Evolutionary conservation across 208 protist species (phyloP), one percentile per base, ranked within the genome.

Genomic region (Wallacemonas sp.): DNA sequence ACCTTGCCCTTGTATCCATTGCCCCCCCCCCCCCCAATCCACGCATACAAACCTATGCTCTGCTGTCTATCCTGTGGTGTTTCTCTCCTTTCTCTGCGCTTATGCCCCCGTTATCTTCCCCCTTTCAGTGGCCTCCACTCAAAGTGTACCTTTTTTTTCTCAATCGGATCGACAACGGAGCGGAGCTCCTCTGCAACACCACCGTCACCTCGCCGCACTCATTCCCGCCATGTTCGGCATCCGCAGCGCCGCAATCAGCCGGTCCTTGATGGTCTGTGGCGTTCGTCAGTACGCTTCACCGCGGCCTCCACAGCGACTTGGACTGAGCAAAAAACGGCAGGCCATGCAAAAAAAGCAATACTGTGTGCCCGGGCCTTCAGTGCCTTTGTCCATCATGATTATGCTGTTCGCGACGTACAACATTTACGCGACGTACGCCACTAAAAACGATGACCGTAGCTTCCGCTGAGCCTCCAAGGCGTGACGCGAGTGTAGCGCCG

Each of bases 281-380:
- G 28, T 47, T 14, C 41, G 56, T 0, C 22, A 30, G 9, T 45
- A 49, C 41, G 47, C 36, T 14, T 5, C 56, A 44, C 39, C 56
- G 31, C 31, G 38, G 3, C 36, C 33, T 17, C 71, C 71, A 46
- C 63, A 38, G 11, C 58, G 74, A 58, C 60, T 87, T 24, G 71
- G 62, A 42, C 74, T 87, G 77, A 87, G 80, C 63, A 83, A 83
- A 62, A 67, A 68, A 11, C 68, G 80, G 2, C 74, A 79, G 21
- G 74, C 70, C 54, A 76, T 72, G 63, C 69, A 81, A 49, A 68
- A 74, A 34, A 59, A 53, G 42, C 73, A 71, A 28, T 71, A 76
- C 47, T 73, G 62, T 47, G 24, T 53, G 31, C 68, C 76, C 14
- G 71, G 72, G 0, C 67, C 77, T 2, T 83, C 80, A 2, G 62